Evolutionary conservation across 306 rosid genomes (phyloP).

Genomic region (Ormosia emarginata): DNA sequence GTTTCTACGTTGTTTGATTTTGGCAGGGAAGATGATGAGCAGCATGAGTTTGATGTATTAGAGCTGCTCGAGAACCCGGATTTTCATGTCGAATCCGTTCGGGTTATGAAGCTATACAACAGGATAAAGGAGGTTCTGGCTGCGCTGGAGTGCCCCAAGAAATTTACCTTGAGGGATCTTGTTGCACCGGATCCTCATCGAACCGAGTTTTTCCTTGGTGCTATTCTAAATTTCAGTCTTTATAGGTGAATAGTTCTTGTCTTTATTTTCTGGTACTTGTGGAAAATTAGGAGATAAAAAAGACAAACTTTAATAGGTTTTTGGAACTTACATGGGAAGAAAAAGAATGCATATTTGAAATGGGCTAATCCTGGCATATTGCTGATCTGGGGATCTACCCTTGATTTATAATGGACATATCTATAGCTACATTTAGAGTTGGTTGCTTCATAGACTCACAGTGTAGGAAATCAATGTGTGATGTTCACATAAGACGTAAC

Average conservation of each 20-base stretch:
- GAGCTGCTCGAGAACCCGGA: slow-evolving; percentile 79
- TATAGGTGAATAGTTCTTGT: slow-evolving; percentile 45
- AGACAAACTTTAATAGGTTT: neutral
- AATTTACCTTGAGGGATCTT: slow-evolving; percentile 62
- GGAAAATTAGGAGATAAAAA: neutral
- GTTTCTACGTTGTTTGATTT: neutral
- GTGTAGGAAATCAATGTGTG: neutral
- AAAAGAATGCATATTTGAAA: neutral
- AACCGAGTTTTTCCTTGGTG: slow-evolving; percentile 62
- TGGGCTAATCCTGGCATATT: neutral
- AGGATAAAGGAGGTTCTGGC: slow-evolving; percentile 55
- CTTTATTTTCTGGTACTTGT: neutral
- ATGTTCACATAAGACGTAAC: neutral
- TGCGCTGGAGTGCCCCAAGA: slow-evolving; percentile 51
- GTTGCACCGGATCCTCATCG: slow-evolving; percentile 53
- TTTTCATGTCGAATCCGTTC: slow-evolving; percentile 47
- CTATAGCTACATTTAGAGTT: neutral
- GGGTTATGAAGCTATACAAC: slow-evolving; percentile 35
- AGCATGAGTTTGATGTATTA: slow-evolving; percentile 67
- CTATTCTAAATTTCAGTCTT: slow-evolving; percentile 65
- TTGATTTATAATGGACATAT: neutral
- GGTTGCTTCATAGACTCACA: neutral
- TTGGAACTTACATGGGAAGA: neutral
- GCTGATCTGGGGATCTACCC: neutral
- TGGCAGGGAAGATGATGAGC: slow-evolving; percentile 69